These are phyloP conservation scores for Exidia glandulosa DNA, from an alignment of 768 basidiomycete genomes.

Conservation along the genomic window DNA sequence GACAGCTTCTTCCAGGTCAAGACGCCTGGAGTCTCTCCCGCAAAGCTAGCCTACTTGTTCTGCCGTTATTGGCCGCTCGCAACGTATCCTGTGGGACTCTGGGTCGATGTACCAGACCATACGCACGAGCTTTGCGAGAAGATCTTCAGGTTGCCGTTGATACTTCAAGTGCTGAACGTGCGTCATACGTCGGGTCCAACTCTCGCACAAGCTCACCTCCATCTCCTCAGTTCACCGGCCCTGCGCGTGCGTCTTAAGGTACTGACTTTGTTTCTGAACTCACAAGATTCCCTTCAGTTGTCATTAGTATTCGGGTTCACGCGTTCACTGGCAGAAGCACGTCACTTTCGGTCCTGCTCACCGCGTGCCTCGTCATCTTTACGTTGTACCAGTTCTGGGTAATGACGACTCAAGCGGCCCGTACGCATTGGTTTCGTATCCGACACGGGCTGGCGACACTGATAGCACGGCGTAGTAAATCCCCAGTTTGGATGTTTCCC, in stretches of 20 bases:
- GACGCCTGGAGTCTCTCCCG: not conserved
- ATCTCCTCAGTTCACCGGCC: not conserved
- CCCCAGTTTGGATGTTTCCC: not conserved
- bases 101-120: not conserved
- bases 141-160: not conserved
- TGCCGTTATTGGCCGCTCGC: not conserved
- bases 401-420: not conserved
- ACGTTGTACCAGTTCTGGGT: not conserved
- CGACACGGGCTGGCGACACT: not conserved
- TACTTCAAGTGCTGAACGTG: not conserved
- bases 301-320: not conserved
- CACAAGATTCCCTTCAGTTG: not conserved
- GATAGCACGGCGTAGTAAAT: not conserved
- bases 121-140: not conserved
- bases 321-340: not conserved
- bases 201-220: not conserved
- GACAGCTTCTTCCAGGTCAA: not conserved
- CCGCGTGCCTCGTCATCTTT: not conserved
- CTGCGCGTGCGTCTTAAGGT: not conserved
- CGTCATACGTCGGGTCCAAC: not conserved
- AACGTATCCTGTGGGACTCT: not conserved
- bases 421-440: not conserved
- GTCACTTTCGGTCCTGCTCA: not conserved
- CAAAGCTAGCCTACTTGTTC: not conserved
- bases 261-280: not conserved